phyloP scores from a whole-genome alignment of 306 rosid genomes.

The Cucumis cinereus region DNA sequence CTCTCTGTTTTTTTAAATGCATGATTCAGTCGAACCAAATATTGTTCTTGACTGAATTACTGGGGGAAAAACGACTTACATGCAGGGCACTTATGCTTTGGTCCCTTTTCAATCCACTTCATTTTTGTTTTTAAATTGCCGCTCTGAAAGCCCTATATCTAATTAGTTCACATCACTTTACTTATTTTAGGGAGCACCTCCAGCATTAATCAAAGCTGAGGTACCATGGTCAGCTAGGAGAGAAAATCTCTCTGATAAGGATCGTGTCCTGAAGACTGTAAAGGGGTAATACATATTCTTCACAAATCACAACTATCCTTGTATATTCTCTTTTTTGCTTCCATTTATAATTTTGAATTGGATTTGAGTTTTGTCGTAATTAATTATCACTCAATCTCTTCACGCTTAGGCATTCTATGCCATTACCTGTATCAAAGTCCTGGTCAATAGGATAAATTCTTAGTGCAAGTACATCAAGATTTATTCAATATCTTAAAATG shows the following conservation, averaged over 20 bases:
- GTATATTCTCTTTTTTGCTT: neutral
- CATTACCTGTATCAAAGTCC: neutral
- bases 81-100: neutral
- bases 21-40: neutral
- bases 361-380: neutral
- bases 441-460: neutral
- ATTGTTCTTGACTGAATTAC: neutral
- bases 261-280: slow-evolving; percentile 82
- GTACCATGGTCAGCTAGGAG: slow-evolving; percentile 94
- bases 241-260: slow-evolving; percentile 74
- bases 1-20: too few species aligned
- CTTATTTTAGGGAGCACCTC: slow-evolving; percentile 54
- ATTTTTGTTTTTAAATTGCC: neutral
- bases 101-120: neutral
- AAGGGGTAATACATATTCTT: slow-evolving; percentile 53
- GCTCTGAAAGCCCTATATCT: slow-evolving; percentile 3
- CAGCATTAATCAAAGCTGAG: slow-evolving; percentile 74
- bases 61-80: neutral
- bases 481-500: neutral
- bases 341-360: neutral
- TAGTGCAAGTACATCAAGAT: neutral
- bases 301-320: neutral
- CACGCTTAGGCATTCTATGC: neutral
- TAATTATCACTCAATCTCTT: neutral
- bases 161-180: neutral